Evolutionary conservation across 1,284 basidiomycete genomes (phyloP).

Genomic region (Rhizoctonia solani): DNA sequence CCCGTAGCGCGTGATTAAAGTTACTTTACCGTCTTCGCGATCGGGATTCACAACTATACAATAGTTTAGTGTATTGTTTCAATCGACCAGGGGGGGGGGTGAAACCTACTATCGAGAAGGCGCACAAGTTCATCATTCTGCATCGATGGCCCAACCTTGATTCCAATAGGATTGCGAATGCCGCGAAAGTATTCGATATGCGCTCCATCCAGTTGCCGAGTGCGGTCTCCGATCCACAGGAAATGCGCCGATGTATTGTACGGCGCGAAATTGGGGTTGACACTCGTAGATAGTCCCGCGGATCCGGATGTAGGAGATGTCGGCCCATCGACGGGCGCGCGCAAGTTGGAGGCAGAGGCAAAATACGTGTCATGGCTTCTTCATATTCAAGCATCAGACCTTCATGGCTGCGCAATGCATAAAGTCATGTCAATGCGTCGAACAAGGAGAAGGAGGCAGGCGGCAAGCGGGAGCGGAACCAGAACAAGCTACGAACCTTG

Average conservation of each 20-base stretch:
- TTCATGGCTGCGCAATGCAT: conserved; percentile 68
- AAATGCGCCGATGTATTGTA: conserved; percentile 93
- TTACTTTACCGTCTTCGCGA: conserved; percentile 81
- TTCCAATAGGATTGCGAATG: conserved; percentile 93
- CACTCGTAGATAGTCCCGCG: neutral
- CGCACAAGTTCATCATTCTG: conserved; percentile 75
- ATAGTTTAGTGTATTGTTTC: neutral
- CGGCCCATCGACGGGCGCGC: conserved; percentile 6
- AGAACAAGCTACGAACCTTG: conserved; percentile 59
- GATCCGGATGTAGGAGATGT: conserved; percentile 2
- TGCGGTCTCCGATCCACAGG: conserved; percentile 97
- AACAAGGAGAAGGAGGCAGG: neutral
- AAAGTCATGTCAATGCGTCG: neutral
- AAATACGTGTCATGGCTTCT: conserved; percentile 82
- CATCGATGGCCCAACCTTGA: conserved; percentile 96
- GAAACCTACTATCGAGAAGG: conserved; percentile 71
- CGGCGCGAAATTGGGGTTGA: conserved; percentile 42
- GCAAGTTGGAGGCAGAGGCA: conserved; percentile 48
- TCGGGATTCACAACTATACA: conserved; percentile 81
- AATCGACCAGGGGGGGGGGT: neutral
- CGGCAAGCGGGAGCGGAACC: neutral
- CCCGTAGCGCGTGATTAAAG: conserved; percentile 92
- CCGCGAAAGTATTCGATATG: conserved; percentile 96
- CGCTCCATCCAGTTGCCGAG: conserved; percentile 89
- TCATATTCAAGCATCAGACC: conserved; percentile 94